A percentile compares a stretch with the other conserved stretches of the same genome.
phyloP scores from a whole-genome alignment of 2,329 filamentous ascomycete species.

The Stemphylium vesicarium region DNA sequence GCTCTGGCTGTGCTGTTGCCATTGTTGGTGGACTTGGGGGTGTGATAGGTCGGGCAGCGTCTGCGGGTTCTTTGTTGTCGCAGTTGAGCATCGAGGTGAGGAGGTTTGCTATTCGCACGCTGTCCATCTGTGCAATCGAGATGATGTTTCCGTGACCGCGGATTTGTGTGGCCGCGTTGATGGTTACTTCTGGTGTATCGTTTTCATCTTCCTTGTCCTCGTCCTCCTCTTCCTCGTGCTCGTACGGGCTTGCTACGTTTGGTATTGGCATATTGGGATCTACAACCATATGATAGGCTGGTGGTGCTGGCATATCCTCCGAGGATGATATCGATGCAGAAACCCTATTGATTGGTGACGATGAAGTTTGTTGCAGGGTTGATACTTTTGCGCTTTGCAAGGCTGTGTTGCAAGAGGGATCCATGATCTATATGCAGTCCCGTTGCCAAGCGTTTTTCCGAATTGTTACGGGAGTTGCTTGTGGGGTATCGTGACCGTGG shows the following conservation, averaged over 20 bases:
- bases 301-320: constrained; percentile 34
- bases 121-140: constrained; percentile 42
- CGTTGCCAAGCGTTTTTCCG: background rate
- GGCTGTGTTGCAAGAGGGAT: constrained; percentile 26
- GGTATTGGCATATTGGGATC: constrained; percentile 28
- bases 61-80: background rate
- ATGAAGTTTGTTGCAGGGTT: constrained; percentile 6
- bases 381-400: constrained; percentile 31
- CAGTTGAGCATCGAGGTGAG: constrained; percentile 28
- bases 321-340: constrained; percentile 1
- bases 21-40: constrained; percentile 3
- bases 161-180: constrained; percentile 45
- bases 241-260: constrained; percentile 29
- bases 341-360: background rate
- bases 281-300: constrained; percentile 40
- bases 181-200: constrained; percentile 39
- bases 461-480: background rate
- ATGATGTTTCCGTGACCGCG: constrained; percentile 45
- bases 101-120: constrained; percentile 35
- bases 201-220: constrained; percentile 24
- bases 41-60: background rate
- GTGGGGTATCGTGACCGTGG: constrained; percentile 29
- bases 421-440: constrained; percentile 23
- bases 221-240: constrained; percentile 14
- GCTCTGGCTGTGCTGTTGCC: constrained; percentile 8